phyloP scores from a whole-genome alignment of 306 rosid species.

The Glycine soja region DNA sequence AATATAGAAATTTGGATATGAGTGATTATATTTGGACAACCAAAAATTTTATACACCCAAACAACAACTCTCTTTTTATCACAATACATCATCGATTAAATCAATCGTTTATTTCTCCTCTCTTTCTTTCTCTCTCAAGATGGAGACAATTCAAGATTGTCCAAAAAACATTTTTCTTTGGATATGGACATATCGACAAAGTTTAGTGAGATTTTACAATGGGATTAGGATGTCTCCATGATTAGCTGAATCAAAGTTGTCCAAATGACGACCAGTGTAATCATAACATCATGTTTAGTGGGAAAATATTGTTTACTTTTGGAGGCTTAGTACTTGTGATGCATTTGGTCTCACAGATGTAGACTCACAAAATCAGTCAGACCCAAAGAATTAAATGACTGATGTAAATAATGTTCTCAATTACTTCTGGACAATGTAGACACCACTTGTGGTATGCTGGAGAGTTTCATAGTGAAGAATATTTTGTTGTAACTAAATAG shows the following conservation, averaged over 20 bases:
- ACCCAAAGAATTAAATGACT: background rate
- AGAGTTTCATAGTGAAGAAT: constrained; percentile 4
- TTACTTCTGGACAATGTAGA: background rate
- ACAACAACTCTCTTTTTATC: no score
- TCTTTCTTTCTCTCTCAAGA: no score
- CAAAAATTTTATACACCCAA: no score
- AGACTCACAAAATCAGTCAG: background rate
- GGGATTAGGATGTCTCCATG: background rate
- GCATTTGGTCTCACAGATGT: constrained; percentile 18
- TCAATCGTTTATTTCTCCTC: no score
- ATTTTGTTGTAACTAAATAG: background rate
- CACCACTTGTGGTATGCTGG: background rate
- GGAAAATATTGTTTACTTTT: background rate
- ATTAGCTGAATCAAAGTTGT: constrained; percentile 2
- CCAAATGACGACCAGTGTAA: constrained; percentile 7
- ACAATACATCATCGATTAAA: no score
- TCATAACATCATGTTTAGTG: constrained; percentile 3
- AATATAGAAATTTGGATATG: background rate
- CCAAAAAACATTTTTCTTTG: no score
- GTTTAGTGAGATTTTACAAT: background rate
- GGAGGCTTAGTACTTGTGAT: constrained; percentile 14
- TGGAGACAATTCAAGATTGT: no score
- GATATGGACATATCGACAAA: background rate
- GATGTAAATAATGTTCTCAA: background rate
- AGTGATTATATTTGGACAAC: no score